Base-by-base conservation (phyloP, 768 basidiomycete species). In the Paxillus ammoniavirescens region DNA sequence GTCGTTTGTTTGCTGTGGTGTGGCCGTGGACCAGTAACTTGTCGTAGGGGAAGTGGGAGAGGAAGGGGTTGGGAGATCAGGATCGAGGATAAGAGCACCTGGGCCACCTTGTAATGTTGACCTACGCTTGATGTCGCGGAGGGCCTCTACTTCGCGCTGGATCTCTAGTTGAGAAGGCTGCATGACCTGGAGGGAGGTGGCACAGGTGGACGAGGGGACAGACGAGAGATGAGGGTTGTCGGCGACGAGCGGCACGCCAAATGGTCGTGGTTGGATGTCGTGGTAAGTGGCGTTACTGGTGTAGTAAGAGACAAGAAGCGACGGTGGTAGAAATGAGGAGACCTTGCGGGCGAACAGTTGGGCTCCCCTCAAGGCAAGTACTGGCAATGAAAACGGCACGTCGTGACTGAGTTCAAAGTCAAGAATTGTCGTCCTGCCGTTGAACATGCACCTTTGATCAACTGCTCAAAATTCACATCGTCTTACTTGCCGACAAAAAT, bases 161-260 rank as follows among this genome's bases (percentile, higher is more conserved):
- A 93, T 92, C 73, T 93, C 91, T 68, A 86, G 83, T 62, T 87
- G 82, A 26, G 88, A 90, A 54, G 90, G 89, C 62, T 91, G 88
- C 73, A 90, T 82, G 52, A 36, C 47, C 46, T 54, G 42, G 35
- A 47, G 47, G 50, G 31, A 15, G 28, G 37, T 50, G 52, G 40
- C 17, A 41, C 21, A 14, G 50, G 6, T 42, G 36, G 47, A 50
- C 14, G 41, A 42, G 36, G 43, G 43, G 42, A 60, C 57, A 56
- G 55, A 45, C 43, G 56, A 56, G 66, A 42, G 57, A 38, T 47
- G 52, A 55, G 37, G 21, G 53, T 52, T 47, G 45, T 38, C 42
- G 50, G 52, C 18, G 55, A 38, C 28, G 45, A 40, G 30, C 56
- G 37, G 44, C 52, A 48, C 53, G 58, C 21, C 30, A 56, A n/a